Evolutionary conservation across 768 basidiomycete genomes (phyloP).

Genomic region (Serendipita sp.): DNA sequence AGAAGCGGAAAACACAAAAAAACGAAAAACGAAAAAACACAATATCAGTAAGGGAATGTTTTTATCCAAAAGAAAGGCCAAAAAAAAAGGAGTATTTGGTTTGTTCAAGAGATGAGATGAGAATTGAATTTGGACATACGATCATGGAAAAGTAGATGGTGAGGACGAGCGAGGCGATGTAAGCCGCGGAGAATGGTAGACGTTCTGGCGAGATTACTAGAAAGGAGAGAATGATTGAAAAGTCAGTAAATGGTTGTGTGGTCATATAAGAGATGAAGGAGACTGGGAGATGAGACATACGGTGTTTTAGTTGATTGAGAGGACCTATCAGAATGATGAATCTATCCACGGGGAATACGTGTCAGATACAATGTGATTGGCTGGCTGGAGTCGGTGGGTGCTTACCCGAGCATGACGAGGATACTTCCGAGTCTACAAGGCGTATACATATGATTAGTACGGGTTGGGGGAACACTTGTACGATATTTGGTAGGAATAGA

Average conservation of each 20-base stretch:
- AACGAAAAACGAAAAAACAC: slow-evolving; percentile 1
- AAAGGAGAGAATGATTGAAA: neutral
- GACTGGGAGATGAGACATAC: slow-evolving; percentile 10
- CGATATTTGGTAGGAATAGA: too few relatives aligned
- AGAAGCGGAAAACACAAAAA: too few relatives aligned
- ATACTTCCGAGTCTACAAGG: slow-evolving; percentile 57
- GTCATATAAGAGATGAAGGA: neutral
- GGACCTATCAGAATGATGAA: slow-evolving; percentile 51
- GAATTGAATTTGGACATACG: slow-evolving; percentile 28
- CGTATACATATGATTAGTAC: slow-evolving; percentile 3
- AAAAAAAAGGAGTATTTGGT: neutral
- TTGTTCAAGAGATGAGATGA: neutral
- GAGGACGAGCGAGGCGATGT: slow-evolving; percentile 65
- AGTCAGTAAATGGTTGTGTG: neutral
- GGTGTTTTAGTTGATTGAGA: slow-evolving; percentile 80
- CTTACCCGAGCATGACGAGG: slow-evolving; percentile 91
- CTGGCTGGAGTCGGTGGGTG: neutral
- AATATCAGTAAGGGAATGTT: neutral
- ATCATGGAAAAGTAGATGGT: slow-evolving; percentile 88
- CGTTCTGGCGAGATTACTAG: slow-evolving; percentile 15
- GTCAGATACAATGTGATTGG: neutral
- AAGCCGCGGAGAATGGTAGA: slow-evolving; percentile 40
- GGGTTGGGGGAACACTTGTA: neutral
- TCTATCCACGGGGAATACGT: neutral
- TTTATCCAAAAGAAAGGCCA: neutral